phyloP scores from a whole-genome alignment of 306 rosid genomes.

The Pterocarpus santalinus region DNA sequence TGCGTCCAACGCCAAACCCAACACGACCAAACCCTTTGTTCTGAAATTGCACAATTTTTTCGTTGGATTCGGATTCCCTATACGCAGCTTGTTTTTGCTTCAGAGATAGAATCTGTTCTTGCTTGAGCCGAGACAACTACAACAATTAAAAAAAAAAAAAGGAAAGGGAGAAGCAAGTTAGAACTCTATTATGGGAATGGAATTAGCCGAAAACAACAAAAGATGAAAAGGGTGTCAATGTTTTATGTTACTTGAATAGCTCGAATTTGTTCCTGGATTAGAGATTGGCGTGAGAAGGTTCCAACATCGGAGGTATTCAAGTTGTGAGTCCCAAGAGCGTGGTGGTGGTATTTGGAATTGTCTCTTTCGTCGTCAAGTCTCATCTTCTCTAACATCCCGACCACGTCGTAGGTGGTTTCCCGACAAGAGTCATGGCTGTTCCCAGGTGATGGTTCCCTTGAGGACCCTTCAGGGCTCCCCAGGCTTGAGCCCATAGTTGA shows the following conservation, averaged over 20 bases:
- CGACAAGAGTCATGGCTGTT: constrained; percentile 39
- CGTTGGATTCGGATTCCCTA: constrained; percentile 15
- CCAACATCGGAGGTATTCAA: constrained; percentile 25
- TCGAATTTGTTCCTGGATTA: constrained; percentile 56
- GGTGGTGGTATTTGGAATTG: neutral
- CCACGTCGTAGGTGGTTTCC: constrained; percentile 31
- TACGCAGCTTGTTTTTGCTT: constrained; percentile 37
- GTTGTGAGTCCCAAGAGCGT: constrained; percentile 27
- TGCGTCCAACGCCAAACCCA: constrained; percentile 8
- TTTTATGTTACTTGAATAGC: constrained; percentile 56
- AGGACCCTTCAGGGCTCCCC: constrained; percentile 61
- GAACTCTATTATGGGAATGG: neutral
- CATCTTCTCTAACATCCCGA: constrained; percentile 58
- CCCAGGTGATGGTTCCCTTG: constrained; percentile 52
- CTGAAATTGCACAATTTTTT: constrained; percentile 22
- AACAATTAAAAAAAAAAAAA: neutral
- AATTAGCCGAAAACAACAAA: neutral
- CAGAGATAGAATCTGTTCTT: constrained; percentile 44
- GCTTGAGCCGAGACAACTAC: constrained; percentile 42
- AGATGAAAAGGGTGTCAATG: neutral
- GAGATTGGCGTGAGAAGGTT: constrained; percentile 41
- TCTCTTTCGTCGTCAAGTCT: constrained; percentile 45
- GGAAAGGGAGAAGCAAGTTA: neutral
- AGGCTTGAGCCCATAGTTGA: constrained; percentile 59
- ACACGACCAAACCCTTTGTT: constrained; percentile 39